A percentile compares a stretch with the other conserved stretches of the same genome.
Conservation (phyloP, 441 rosid genomes). For the Erysimum pusillum region DNA sequence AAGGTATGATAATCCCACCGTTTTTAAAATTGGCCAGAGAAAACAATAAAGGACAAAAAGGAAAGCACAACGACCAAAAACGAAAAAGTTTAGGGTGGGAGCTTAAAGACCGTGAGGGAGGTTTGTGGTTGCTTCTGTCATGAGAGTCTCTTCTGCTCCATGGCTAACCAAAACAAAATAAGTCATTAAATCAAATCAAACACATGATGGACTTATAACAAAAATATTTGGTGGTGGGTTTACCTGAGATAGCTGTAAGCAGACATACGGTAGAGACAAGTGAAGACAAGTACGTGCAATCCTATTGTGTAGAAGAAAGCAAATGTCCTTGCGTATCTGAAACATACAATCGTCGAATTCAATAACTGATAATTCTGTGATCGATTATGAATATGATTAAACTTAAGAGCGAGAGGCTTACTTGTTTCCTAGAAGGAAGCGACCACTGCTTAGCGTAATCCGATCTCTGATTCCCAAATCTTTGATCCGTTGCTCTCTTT, state of each 20-base stretch:
- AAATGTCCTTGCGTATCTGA: slow-evolving; percentile 92
- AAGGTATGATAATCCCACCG: slow-evolving; percentile 17
- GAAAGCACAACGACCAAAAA: slow-evolving; percentile 13
- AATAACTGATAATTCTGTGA: neutral
- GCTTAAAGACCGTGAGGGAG: slow-evolving; percentile 72
- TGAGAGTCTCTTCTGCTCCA: slow-evolving; percentile 65
- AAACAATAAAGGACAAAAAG: slow-evolving; percentile 25
- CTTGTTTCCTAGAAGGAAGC: slow-evolving; percentile 96
- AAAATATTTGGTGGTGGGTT: neutral
- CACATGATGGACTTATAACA: slow-evolving; percentile 8
- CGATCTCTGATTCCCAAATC: slow-evolving; percentile 96
- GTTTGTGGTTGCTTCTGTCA: slow-evolving; percentile 57
- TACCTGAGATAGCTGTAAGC: slow-evolving; percentile 94
- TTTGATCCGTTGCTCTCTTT: slow-evolving; percentile 95
- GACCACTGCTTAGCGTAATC: slow-evolving; percentile 95
- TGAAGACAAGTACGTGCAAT: slow-evolving; percentile 83
- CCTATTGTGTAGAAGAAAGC: slow-evolving; percentile 96
- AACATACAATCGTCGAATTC: neutral
- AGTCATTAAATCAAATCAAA: neutral
- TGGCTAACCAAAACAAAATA: slow-evolving; percentile 54
- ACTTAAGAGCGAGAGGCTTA: slow-evolving; percentile 41
- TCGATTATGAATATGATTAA: neutral
- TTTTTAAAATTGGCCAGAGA: neutral
- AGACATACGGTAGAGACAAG: slow-evolving; percentile 97
- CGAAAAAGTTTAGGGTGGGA: neutral